Percentiles rank a stretch among this genome's conserved stretches.
Evolutionary conservation across 805 yeast species (phyloP).

Genomic region (Barnettozyma salicaria): DNA sequence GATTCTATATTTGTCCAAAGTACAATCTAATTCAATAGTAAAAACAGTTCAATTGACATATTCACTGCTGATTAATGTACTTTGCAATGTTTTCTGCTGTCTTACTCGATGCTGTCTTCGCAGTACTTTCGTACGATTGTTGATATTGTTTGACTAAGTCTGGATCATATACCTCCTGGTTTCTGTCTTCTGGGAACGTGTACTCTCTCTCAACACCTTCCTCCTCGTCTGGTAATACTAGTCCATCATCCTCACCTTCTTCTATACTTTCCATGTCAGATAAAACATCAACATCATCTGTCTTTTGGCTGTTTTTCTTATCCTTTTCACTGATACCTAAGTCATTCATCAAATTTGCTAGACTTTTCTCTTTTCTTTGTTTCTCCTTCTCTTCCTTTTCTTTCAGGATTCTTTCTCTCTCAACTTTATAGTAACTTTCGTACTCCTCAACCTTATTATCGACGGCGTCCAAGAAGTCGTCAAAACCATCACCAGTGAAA

Average conservation of each 20-base stretch:
- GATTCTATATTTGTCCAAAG: not conserved
- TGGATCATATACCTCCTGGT: slow-evolving; percentile 49
- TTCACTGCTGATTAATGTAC: slow-evolving; percentile 42
- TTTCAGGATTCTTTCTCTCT: slow-evolving; percentile 74
- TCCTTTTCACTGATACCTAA: slow-evolving; percentile 53
- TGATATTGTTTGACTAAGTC: slow-evolving; percentile 63
- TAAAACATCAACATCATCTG: slow-evolving; percentile 43
- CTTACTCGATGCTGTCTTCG: slow-evolving; percentile 54
- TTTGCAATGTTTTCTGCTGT: slow-evolving; percentile 71
- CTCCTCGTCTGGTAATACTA: slow-evolving; percentile 36
- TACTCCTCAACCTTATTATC: slow-evolving; percentile 86
- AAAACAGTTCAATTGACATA: too few species aligned
- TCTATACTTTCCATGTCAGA: slow-evolving; percentile 48
- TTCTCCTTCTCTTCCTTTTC: slow-evolving; percentile 74
- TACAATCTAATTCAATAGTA: not conserved
- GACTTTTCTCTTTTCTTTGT: slow-evolving; percentile 60
- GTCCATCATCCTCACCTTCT: slow-evolving; percentile 38
- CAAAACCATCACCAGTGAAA: slow-evolving; percentile 90
- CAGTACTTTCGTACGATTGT: slow-evolving; percentile 58
- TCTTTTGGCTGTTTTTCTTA: slow-evolving; percentile 32
- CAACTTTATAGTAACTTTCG: slow-evolving; percentile 73
- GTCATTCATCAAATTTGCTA: slow-evolving; percentile 77
- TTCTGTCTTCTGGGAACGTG: slow-evolving; percentile 63
- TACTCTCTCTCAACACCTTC: slow-evolving; percentile 62
- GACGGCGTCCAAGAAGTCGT: slow-evolving; percentile 79